These are phyloP conservation scores for Heliocybe sulcata DNA, from an alignment of 1,284 basidiomycete genomes.

Conservation along the genomic window DNA sequence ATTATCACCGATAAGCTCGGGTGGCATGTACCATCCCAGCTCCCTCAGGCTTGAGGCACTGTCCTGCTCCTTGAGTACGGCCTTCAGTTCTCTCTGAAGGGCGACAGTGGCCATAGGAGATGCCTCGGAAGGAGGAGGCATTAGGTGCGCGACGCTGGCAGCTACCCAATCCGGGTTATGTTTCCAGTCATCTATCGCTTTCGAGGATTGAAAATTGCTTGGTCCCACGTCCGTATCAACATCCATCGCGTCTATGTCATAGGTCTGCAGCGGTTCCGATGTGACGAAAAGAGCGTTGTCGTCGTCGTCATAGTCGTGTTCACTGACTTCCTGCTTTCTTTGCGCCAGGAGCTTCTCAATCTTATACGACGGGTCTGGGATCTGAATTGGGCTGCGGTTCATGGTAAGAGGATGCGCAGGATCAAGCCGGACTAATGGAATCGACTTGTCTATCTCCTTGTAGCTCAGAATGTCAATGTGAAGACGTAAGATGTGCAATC, in stretches of 20 bases:
- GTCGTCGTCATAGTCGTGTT: conserved; percentile 36
- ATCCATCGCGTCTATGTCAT: conserved; percentile 40
- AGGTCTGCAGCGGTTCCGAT: neutral
- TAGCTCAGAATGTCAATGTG: too few species aligned
- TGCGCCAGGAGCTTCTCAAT: conserved; percentile 36
- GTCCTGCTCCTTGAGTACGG: conserved; percentile 51
- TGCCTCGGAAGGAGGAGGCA: conserved; percentile 48
- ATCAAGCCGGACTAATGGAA: conserved; percentile 39
- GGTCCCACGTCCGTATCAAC: conserved; percentile 5
- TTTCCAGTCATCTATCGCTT: conserved; percentile 37
- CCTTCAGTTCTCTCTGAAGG: conserved; percentile 45
- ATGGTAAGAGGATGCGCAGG: conserved; percentile 18
- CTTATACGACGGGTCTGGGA: conserved; percentile 47
- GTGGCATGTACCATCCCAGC: conserved; percentile 58
- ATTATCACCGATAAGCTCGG: conserved; percentile 51
- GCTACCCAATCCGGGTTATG: conserved; percentile 44
- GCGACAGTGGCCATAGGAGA: conserved; percentile 41
- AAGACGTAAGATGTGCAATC: too few species aligned
- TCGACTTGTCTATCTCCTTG: conserved; percentile 5
- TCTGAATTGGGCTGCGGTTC: conserved; percentile 25
- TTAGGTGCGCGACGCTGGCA: conserved; percentile 31
- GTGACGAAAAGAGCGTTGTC: conserved; percentile 36
- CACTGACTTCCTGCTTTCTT: conserved; percentile 29
- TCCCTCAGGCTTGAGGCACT: conserved; percentile 35
- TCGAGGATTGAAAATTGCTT: neutral